These are phyloP conservation scores for Pulveroboletus sp. DNA, from an alignment of 768 basidiomycete species.

Conservation along the genomic window DNA sequence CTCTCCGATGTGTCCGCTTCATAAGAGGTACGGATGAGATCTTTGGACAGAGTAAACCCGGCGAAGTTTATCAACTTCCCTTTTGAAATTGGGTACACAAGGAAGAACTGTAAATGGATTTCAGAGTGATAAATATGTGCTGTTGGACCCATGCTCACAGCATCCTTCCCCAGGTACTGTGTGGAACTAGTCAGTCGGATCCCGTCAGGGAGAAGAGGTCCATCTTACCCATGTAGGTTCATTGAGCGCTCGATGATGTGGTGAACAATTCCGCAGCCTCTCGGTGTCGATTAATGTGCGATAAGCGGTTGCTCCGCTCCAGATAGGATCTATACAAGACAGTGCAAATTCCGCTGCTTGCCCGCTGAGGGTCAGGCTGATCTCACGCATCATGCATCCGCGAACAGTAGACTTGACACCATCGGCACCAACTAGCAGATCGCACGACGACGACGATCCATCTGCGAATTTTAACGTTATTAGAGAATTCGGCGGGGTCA, in stretches of 20 bases:
- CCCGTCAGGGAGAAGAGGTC: not conserved
- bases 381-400: slow-evolving; percentile 31
- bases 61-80: slow-evolving; percentile 61
- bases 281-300: slow-evolving; percentile 55
- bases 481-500: slow-evolving; percentile 24
- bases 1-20: slow-evolving; percentile 13
- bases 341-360: slow-evolving; percentile 39
- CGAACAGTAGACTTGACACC: slow-evolving; percentile 55
- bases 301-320: slow-evolving; percentile 58
- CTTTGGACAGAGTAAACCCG: slow-evolving; percentile 47
- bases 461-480: slow-evolving; percentile 58
- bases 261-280: slow-evolving; percentile 36
- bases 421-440: slow-evolving; percentile 67
- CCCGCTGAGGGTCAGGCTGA: slow-evolving; percentile 31
- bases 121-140: not conserved
- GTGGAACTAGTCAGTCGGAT: not conserved
- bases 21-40: slow-evolving; percentile 47
- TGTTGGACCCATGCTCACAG: slow-evolving; percentile 28
- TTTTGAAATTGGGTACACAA: slow-evolving; percentile 57
- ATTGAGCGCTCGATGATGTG: slow-evolving; percentile 46
- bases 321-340: slow-evolving; percentile 47
- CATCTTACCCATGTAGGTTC: slow-evolving; percentile 44
- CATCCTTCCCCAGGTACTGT: slow-evolving; percentile 55
- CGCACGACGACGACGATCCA: slow-evolving; percentile 53
- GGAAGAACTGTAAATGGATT: slow-evolving; percentile 41